phyloP scores from a whole-genome alignment of 164 flowering plant genomes.

The Aristolochia fimbriata region DNA sequence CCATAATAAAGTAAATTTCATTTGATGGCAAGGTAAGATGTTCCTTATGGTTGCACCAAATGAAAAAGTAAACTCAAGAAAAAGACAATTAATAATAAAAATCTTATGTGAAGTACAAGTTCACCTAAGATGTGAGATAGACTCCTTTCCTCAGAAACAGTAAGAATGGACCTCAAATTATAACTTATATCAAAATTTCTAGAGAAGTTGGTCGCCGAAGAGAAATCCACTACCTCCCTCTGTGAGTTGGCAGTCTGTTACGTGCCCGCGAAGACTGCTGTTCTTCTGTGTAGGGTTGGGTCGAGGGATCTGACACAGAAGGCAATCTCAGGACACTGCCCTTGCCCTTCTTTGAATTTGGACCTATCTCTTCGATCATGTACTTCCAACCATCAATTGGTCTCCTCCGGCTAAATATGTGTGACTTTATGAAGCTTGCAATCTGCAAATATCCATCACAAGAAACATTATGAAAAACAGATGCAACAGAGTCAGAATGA shows the following conservation, averaged over 20 bases:
- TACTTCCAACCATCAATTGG: conserved; percentile 98
- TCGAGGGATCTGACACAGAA: conserved; percentile 62
- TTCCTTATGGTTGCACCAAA: too few relatives aligned
- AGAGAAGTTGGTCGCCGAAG: too few relatives aligned
- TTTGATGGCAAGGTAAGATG: neutral
- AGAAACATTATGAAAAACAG: neutral
- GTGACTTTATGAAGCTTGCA: conserved; percentile 87
- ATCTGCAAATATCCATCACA: conserved; percentile 40
- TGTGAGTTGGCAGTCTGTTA: neutral
- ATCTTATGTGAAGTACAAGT: too few relatives aligned
- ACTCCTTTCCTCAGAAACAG: too few relatives aligned
- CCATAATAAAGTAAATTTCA: too few relatives aligned
- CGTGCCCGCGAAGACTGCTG: conserved; percentile 2
- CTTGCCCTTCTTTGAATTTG: conserved; percentile 83
- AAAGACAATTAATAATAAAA: too few relatives aligned
- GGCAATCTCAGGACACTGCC: conserved; percentile 84
- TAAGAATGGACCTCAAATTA: too few relatives aligned
- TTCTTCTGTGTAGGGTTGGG: conserved; percentile 80
- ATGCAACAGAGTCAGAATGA: too few relatives aligned
- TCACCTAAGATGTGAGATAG: too few relatives aligned
- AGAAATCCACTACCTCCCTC: too few relatives aligned
- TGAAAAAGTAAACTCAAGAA: too few relatives aligned
- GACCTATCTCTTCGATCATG: conserved; percentile 97
- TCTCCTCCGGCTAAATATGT: conserved; percentile 93
- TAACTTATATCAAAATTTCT: too few relatives aligned